Evolutionary conservation across 2,329 filamentous ascomycete genomes (phyloP), one percentile per base, ranked within the genome.

Genomic region (Hypoxylon sp.): DNA sequence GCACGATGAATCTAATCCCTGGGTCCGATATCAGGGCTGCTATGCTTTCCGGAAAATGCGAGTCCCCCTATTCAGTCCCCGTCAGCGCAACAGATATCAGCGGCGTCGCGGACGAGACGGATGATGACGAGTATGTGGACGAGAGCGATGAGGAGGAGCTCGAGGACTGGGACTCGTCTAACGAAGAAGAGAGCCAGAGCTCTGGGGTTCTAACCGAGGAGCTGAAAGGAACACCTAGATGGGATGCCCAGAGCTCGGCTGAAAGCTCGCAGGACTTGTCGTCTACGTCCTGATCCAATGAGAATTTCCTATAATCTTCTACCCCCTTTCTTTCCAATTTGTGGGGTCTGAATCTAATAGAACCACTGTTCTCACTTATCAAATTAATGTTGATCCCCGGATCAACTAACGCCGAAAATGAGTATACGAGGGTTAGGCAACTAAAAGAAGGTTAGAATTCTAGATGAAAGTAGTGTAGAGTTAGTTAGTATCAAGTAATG

Each of bases 31-130:
- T 67, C 17, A 52, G 56, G 19, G 61, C 58, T 6, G 56, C 56
- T 11, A 60, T 64, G 59, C 28, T 67, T 4, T 67, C 67, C 1
- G 56, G 50, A 2, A 61, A 67, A 34, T 45, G 23, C n/a, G 60
- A 67, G 41, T 60, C 60, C 3, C 63, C 45, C 9, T 66, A 57
- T 32, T 57, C 67, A 17, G 48, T 67, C n/a, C 63, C 60, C 9
- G 34, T 56, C 14, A 63, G 50, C 50, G 55, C 50, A 10, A 43
- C 38, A 23, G 50, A 60, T 48, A 46, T 59, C 28, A 51, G 53
- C 11, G 32, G 21, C 10, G 34, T 50, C 1, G 34, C 43, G 14
- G 53, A 58, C 19, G 59, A 59, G 19, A 58, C 45, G 23, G 55
- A 67, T n/a, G 28, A 60, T 21, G 53, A 48, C 2, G 55, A 63